Base-by-base conservation (phyloP, 75 land plant species). In the Chamaecyparis obtusa region DNA sequence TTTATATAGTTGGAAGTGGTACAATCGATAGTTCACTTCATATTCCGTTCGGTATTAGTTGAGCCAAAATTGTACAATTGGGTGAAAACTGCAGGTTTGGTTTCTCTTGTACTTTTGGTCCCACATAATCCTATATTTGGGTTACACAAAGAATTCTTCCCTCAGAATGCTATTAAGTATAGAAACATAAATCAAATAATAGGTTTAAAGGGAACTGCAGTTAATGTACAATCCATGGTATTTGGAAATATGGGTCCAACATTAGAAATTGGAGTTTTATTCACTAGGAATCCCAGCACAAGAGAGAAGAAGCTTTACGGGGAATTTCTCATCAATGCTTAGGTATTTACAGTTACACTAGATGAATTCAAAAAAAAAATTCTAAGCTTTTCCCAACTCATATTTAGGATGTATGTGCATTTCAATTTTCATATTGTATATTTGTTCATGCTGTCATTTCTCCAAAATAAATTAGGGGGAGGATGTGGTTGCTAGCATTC, bases 301-400 rank as follows among this genome's bases (percentile, higher is more conserved):
- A 99, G 99, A 8, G 99, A 98, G 87, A 95, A 93, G 91, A 97
- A 96, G 92, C 92, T 98, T 55, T 98, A 98, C 88, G 99, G 99
- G 32, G 99, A 98, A 88, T 98, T 93, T 84, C 94, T 98, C 19
- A 89, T 98, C 56, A 98, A 98, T 93, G 99, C 99, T 81, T 97
- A 98, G 95, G 99, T 96, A n/a, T n/a, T 64, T 81, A 46, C 9
- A 27, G 41, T n/a, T n/a, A n/a, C n/a, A n/a, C 35, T n/a, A 44
- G 3, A n/a, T 14, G 32, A n/a, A 27, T 81, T n/a, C 46, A 51
- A 44, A 49, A 0, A 7, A 7, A 7, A 7, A 7, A 46, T n/a
- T 81, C 54, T 41, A 27, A 49, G 32, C 27, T 46, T 24, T 11
- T 30, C 21, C n/a, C 51, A 81, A 1, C 49, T n/a, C 33, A 46